These are phyloP conservation scores for Kodamaea fungicola DNA, from an alignment of 1,139 yeast species.

Conservation along the genomic window DNA sequence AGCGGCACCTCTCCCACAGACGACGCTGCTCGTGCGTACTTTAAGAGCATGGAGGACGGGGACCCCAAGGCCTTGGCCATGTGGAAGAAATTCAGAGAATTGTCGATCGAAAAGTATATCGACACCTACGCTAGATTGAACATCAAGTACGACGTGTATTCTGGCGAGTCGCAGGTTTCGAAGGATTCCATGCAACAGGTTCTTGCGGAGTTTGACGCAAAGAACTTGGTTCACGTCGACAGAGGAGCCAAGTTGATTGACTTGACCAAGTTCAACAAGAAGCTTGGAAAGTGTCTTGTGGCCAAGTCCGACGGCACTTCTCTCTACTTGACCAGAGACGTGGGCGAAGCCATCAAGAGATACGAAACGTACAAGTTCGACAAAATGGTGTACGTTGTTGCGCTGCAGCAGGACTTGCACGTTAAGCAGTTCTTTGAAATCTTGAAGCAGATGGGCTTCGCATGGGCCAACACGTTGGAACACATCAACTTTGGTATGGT, in stretches of 20 bases:
- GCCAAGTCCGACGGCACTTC: conserved; percentile 97
- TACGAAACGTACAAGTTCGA: conserved; percentile 81
- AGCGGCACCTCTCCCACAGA: conserved; percentile 63
- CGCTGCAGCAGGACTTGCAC: conserved; percentile 94
- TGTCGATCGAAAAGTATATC: conserved; percentile 82
- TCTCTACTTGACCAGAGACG: conserved; percentile 90
- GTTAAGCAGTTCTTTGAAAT: conserved; percentile 93
- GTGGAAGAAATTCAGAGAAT: conserved; percentile 88
- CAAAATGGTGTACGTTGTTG: conserved; percentile 94
- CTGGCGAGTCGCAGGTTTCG: conserved; percentile 95
- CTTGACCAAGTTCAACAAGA: conserved; percentile 81
- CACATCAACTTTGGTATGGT: conserved; percentile 98
- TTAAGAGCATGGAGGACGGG: conserved; percentile 92
- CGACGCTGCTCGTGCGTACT: conserved; percentile 82
- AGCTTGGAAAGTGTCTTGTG: conserved; percentile 89
- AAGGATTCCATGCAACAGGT: conserved; percentile 70
- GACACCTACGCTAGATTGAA: conserved; percentile 89
- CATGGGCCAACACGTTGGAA: conserved; percentile 76
- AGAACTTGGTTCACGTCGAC: conserved; percentile 77
- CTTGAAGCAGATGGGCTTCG: conserved; percentile 85
- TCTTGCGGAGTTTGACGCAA: conserved; percentile 57
- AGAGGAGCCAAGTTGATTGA: conserved; percentile 91
- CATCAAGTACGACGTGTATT: conserved; percentile 79
- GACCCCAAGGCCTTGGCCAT: conserved; percentile 73
- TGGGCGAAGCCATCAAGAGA: conserved; percentile 95